phyloP scores from a whole-genome alignment of 140 eudicot species.

The Ambrosia hybrid region DNA sequence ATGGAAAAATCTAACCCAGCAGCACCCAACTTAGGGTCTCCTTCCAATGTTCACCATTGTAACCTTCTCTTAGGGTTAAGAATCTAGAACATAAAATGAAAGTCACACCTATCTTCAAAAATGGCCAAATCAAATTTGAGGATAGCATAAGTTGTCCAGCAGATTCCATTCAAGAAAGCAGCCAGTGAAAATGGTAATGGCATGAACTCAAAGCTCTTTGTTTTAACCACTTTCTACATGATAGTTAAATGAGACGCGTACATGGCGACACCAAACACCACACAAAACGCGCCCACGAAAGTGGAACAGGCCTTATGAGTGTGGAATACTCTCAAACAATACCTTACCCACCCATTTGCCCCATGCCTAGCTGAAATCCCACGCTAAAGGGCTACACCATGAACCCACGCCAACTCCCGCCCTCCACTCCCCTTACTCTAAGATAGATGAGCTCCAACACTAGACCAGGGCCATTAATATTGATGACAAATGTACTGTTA shows the following conservation, averaged over 20 bases:
- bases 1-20: too few relatives aligned
- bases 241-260: conserved; percentile 60
- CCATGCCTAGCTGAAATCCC: not conserved
- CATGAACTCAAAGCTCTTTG: conserved; percentile 75
- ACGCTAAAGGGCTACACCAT: not conserved
- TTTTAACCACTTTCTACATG: conserved; percentile 49
- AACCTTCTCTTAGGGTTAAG: too few relatives aligned
- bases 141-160: conserved; percentile 72
- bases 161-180: conserved; percentile 46
- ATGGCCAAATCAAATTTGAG: conserved; percentile 55
- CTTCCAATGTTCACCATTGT: too few relatives aligned
- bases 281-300: conserved; percentile 58
- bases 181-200: conserved; percentile 62
- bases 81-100: too few relatives aligned
- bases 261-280: conserved; percentile 53
- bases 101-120: conserved; percentile 13
- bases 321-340: conserved; percentile 25
- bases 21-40: too few relatives aligned
- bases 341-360: not conserved
- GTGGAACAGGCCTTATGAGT: conserved; percentile 33
- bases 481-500: conserved; percentile 58
- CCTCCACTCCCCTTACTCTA: not conserved
- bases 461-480: conserved; percentile 56
- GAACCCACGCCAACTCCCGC: too few relatives aligned
- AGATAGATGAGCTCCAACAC: conserved; percentile 50